Conservation (phyloP, 306 rosid species). For the Ochetophila trinervis region DNA sequence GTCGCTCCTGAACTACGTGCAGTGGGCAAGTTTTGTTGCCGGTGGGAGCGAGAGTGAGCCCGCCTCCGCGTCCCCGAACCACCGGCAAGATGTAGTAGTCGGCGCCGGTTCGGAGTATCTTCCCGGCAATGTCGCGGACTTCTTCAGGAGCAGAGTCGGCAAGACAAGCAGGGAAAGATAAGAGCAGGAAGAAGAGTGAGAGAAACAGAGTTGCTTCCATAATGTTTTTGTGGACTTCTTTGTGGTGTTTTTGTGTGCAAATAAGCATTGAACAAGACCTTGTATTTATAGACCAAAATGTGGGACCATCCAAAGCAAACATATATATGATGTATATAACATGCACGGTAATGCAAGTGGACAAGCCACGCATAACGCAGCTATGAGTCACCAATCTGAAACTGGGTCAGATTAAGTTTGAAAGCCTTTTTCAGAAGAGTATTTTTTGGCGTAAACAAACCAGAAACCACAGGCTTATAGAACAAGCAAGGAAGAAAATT, state of each 20-base stretch:
- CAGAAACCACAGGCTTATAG: too few species aligned
- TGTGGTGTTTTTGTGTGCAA: too few species aligned
- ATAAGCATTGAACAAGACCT: neutral
- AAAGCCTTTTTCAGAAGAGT: too few species aligned
- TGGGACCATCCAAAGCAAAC: too few species aligned
- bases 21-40: slow-evolving; percentile 39
- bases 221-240: too few species aligned
- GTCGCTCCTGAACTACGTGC: slow-evolving; percentile 43
- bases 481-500: too few species aligned
- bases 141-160: slow-evolving; percentile 27
- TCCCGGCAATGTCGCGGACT: slow-evolving; percentile 42
- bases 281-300: neutral
- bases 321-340: too few species aligned
- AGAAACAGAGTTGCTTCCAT: slow-evolving; percentile 1
- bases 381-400: too few species aligned
- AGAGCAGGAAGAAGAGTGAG: slow-evolving; percentile 1
- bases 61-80: slow-evolving; percentile 42
- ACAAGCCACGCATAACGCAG: too few species aligned
- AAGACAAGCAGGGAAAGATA: slow-evolving; percentile 13
- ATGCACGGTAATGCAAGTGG: too few species aligned
- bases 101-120: slow-evolving; percentile 19
- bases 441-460: too few species aligned
- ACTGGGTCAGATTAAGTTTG: too few species aligned
- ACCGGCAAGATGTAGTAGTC: slow-evolving; percentile 49
- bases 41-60: slow-evolving; percentile 37